A percentile compares a stretch with the other conserved stretches of the same genome.
Conservation (phyloP, 1,284 basidiomycete species). For the Sanghuangporus baumii region DNA sequence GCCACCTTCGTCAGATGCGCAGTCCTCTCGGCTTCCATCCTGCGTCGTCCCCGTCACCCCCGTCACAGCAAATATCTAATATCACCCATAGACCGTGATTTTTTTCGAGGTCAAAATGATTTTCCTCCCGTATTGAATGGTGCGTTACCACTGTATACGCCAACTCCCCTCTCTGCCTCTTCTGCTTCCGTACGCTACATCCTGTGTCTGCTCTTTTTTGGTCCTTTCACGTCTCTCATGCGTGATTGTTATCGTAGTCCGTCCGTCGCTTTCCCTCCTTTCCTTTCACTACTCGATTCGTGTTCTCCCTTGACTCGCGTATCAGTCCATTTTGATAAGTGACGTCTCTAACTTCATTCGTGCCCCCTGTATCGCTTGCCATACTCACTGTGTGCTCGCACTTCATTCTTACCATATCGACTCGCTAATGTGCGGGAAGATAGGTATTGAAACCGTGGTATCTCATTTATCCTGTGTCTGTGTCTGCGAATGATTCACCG, state of each 20-base stretch:
- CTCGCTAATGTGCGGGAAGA: neutral
- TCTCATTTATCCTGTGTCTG: neutral
- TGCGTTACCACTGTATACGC: neutral
- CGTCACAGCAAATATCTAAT: neutral
- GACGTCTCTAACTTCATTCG: neutral
- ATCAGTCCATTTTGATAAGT: neutral
- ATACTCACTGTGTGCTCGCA: neutral
- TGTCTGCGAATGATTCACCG: neutral
- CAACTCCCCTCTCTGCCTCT: conserved; percentile 8
- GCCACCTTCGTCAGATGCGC: neutral
- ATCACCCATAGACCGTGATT: neutral
- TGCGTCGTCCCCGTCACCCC: neutral
- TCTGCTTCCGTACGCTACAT: neutral
- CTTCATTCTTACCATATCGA: neutral
- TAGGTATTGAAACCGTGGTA: conserved; percentile 5
- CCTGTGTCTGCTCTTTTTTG: neutral
- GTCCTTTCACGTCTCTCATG: neutral
- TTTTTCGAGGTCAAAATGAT: neutral
- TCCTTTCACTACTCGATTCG: neutral
- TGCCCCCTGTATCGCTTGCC: neutral
- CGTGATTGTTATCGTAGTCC: conserved; percentile 13
- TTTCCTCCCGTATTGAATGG: conserved; percentile 4
- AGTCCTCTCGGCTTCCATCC: neutral
- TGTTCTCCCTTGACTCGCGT: neutral
- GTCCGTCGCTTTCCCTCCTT: conserved; percentile 12